phyloP scores from a whole-genome alignment of 2,329 filamentous ascomycete genomes.

The Cladosporium sp. region DNA sequence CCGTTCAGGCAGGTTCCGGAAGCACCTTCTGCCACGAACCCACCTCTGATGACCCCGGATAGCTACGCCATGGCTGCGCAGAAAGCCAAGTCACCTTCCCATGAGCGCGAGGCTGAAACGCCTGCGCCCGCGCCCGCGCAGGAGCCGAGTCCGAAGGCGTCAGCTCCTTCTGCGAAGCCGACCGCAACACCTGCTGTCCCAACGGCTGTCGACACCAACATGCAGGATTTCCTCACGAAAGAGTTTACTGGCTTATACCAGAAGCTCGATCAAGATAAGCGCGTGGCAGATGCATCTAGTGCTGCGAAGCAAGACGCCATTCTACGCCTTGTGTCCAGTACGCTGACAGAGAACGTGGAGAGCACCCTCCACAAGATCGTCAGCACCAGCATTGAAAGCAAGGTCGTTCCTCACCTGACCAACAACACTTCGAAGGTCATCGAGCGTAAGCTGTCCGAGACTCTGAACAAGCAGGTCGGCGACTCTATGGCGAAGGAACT shows the following conservation, averaged over 20 bases:
- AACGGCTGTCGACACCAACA: conserved; percentile 1
- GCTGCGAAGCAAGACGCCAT: conserved; percentile 64
- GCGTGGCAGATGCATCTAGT: conserved; percentile 55
- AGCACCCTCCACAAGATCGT: conserved; percentile 73
- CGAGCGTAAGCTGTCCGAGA: conserved; percentile 63
- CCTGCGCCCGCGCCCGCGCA: neutral
- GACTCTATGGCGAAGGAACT: conserved; percentile 66
- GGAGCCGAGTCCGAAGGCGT: neutral
- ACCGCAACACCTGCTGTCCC: neutral
- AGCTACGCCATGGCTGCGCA: conserved; percentile 40
- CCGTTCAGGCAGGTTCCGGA: conserved; percentile 21
- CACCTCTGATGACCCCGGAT: conserved; percentile 28
- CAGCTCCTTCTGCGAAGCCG: conserved; percentile 2
- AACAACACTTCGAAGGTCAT: conserved; percentile 62
- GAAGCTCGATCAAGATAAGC: conserved; percentile 63
- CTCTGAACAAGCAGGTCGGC: conserved; percentile 61
- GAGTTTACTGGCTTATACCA: conserved; percentile 53
- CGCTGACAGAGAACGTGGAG: conserved; percentile 65
- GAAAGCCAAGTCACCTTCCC: conserved; percentile 10
- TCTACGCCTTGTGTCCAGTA: conserved; percentile 61
- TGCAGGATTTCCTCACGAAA: conserved; percentile 27
- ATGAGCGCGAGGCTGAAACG: neutral
- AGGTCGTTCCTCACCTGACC: conserved; percentile 69
- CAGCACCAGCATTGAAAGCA: conserved; percentile 64
- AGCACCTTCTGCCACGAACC: conserved; percentile 21